These are phyloP conservation scores for Leccinum barrowsii DNA, from an alignment of 768 basidiomycete species.

Conservation along the genomic window DNA sequence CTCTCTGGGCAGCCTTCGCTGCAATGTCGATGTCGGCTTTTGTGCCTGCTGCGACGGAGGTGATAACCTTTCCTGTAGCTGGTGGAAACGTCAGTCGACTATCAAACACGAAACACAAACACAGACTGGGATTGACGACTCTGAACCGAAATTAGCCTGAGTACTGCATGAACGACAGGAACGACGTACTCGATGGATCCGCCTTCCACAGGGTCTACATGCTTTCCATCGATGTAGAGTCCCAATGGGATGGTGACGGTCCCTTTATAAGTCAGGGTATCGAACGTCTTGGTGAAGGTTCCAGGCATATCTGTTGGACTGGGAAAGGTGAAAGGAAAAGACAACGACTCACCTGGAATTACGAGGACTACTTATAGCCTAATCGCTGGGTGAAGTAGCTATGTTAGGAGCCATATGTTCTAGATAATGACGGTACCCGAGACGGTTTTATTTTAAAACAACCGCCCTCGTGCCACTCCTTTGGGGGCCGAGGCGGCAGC, in stretches of 20 bases:
- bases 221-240: conserved; percentile 60
- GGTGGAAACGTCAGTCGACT: conserved; percentile 19
- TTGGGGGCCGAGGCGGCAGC: neutral
- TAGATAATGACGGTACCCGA: neutral
- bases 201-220: conserved; percentile 48
- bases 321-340: neutral
- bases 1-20: conserved; percentile 1
- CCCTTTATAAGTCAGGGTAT: conserved; percentile 56
- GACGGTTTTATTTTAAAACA: neutral
- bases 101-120: neutral
- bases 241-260: conserved; percentile 55
- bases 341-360: neutral
- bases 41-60: conserved; percentile 7
- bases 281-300: conserved; percentile 45
- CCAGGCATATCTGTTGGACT: conserved; percentile 30
- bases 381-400: neutral
- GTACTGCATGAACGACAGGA: neutral
- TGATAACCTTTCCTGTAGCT: conserved; percentile 11
- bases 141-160: conserved; percentile 29
- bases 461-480: neutral
- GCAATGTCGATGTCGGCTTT: conserved; percentile 8
- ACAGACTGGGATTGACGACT: conserved; percentile 51
- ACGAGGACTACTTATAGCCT: conserved; percentile 8
- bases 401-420: neutral
- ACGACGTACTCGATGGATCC: conserved; percentile 59